Conservation (phyloP, 305 asterid species). For the Fraxinus latifolia region DNA sequence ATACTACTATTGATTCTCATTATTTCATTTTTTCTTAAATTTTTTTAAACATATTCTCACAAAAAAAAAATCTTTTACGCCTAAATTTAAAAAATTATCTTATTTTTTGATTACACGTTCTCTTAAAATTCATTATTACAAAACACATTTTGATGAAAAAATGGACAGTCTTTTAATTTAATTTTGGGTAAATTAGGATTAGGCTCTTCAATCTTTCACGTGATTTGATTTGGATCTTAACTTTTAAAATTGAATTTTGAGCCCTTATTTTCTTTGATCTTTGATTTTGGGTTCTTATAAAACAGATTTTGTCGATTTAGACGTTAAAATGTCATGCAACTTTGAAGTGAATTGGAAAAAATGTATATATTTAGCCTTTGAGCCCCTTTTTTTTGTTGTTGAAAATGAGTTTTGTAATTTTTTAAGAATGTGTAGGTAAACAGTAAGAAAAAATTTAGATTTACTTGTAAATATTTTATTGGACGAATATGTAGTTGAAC, state of each 20-base stretch:
- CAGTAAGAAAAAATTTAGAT: background rate
- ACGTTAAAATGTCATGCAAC: too few species aligned
- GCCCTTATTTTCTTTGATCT: background rate
- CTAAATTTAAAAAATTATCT: too few species aligned
- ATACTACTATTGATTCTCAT: background rate
- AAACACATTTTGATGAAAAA: too few species aligned
- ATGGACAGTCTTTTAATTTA: background rate
- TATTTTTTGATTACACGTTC: too few species aligned
- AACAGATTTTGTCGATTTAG: background rate
- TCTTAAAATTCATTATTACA: too few species aligned
- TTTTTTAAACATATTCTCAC: too few species aligned
- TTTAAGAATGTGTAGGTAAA: too few species aligned
- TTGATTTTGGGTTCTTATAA: background rate
- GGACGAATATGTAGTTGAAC: too few species aligned
- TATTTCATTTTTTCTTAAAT: background rate
- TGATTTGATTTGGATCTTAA: background rate
- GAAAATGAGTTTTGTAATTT: background rate
- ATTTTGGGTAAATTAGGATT: background rate
- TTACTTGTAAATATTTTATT: too few species aligned
- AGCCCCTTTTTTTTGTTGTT: background rate
- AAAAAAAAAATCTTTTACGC: too few species aligned
- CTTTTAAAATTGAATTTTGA: background rate
- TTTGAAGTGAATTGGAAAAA: background rate
- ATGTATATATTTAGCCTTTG: background rate
- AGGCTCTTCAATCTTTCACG: background rate